phyloP scores from a whole-genome alignment of 257 asterid species.

The Nicotiana obtusifolia region DNA sequence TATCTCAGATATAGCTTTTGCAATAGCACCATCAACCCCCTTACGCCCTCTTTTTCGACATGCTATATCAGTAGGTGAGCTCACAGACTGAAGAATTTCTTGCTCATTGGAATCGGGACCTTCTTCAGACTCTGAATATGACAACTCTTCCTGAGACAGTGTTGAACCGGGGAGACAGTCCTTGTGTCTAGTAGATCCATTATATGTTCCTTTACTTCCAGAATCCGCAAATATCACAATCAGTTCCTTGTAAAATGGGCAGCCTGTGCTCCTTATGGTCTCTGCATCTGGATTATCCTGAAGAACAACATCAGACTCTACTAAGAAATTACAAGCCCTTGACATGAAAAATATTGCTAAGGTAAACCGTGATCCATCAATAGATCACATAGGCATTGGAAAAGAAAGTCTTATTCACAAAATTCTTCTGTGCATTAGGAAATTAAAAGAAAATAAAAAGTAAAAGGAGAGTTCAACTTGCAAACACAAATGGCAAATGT shows the following conservation, averaged over 20 bases:
- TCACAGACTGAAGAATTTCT: constrained; percentile 12
- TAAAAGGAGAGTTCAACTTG: not conserved
- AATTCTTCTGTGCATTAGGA: not conserved
- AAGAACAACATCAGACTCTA: constrained; percentile 3
- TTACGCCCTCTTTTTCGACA: constrained; percentile 59
- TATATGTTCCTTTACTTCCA: constrained; percentile 19
- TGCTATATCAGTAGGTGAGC: constrained; percentile 21
- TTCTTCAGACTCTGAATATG: constrained; percentile 59
- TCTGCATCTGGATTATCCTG: constrained; percentile 91
- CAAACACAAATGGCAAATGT: not conserved
- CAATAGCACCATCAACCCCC: constrained; percentile 65
- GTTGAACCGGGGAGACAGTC: constrained; percentile 22
- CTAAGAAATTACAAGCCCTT: not conserved
- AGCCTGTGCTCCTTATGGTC: constrained; percentile 48
- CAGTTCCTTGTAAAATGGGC: constrained; percentile 56
- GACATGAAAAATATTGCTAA: not conserved
- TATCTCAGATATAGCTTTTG: constrained; percentile 69
- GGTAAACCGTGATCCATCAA: not conserved
- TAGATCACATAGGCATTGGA: not conserved
- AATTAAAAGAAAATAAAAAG: not conserved
- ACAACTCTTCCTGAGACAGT: constrained; percentile 33
- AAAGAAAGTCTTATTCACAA: not conserved
- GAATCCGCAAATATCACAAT: constrained; percentile 47
- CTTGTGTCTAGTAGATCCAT: constrained; percentile 30
- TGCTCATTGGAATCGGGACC: constrained; percentile 16